Conservation (phyloP, 805 yeast species). For the Metschnikowia rubicola region DNA sequence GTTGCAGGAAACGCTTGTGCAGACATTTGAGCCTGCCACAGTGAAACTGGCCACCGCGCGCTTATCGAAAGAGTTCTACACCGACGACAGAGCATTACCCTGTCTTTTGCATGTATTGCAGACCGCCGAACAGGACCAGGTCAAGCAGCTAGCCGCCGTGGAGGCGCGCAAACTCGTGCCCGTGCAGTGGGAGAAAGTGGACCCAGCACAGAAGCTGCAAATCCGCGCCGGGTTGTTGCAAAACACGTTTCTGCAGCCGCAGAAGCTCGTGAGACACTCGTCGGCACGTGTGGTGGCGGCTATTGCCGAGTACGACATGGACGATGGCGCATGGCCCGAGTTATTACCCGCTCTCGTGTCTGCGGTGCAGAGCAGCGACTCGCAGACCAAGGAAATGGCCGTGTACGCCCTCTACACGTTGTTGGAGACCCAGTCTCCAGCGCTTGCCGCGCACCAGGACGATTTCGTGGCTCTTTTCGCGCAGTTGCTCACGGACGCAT, state of each 20-base stretch:
- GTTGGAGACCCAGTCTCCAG: conserved; percentile 65
- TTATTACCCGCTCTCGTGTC: conserved; percentile 67
- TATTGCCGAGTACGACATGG: conserved; percentile 74
- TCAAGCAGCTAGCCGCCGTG: conserved; percentile 92
- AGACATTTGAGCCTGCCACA: conserved; percentile 74
- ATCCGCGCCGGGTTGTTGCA: conserved; percentile 68
- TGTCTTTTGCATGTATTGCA: conserved; percentile 80
- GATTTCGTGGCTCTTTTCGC: conserved; percentile 72
- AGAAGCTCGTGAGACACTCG: conserved; percentile 75
- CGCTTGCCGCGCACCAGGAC: conserved; percentile 53
- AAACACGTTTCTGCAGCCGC: conserved; percentile 64
- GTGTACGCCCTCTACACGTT: conserved; percentile 74
- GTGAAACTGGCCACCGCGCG: conserved; percentile 80
- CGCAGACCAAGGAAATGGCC: conserved; percentile 70
- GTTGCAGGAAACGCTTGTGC: conserved; percentile 75
- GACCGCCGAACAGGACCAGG: conserved; percentile 60
- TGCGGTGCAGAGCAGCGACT: conserved; percentile 46
- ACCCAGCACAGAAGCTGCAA: conserved; percentile 48
- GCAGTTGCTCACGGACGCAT: conserved; percentile 56
- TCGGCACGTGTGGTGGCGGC: conserved; percentile 86
- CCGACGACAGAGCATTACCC: conserved; percentile 68
- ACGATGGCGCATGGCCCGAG: conserved; percentile 64
- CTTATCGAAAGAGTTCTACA: conserved; percentile 71
- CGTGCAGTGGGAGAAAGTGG: conserved; percentile 62
- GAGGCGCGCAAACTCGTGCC: conserved; percentile 84